Percentiles rank a stretch among this genome's conserved stretches.
phyloP scores from a whole-genome alignment of 768 basidiomycete species.

The Coprinopsis strossmayeri region DNA sequence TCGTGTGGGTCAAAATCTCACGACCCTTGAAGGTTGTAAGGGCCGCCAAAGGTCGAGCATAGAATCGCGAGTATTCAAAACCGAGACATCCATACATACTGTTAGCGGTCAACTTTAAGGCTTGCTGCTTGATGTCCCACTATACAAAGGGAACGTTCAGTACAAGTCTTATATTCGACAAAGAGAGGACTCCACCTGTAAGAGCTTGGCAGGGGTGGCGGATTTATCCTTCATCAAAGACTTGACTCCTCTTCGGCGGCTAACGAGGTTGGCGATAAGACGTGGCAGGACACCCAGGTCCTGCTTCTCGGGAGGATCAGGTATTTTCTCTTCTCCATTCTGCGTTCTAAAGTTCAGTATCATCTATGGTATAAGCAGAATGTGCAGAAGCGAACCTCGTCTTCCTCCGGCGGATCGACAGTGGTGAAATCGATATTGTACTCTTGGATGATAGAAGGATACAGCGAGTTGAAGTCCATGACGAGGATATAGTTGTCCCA shows the following conservation, averaged over 20 bases:
- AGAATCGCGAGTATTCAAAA: conserved; percentile 95
- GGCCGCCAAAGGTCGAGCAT: conserved; percentile 93
- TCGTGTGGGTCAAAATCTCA: conserved; percentile 91
- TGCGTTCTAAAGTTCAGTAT: conserved; percentile 13
- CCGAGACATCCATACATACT: conserved; percentile 99
- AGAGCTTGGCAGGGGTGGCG: conserved; percentile 63
- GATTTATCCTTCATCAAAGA: conserved; percentile 87
- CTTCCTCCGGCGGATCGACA: conserved; percentile 65
- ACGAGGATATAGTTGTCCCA: conserved; percentile 98
- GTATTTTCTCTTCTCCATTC: conserved; percentile 76
- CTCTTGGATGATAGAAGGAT: conserved; percentile 99
- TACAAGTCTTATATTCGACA: background rate
- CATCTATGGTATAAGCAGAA: background rate
- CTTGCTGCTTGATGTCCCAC: conserved; percentile 97
- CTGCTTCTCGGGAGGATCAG: conserved; percentile 76
- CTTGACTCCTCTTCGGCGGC: conserved; percentile 85
- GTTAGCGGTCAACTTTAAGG: conserved; percentile 96
- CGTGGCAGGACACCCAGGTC: conserved; percentile 90
- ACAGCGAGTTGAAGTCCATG: conserved; percentile 99
- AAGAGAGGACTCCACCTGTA: conserved; percentile 54
- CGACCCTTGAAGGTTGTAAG: conserved; percentile 97
- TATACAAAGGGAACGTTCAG: conserved; percentile 21
- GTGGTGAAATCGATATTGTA: conserved; percentile 99
- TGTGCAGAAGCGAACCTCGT: conserved; percentile 33
- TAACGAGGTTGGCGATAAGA: conserved; percentile 95